phyloP scores from a whole-genome alignment of 2,329 filamentous ascomycete species.

The Aspergillus bombycis region DNA sequence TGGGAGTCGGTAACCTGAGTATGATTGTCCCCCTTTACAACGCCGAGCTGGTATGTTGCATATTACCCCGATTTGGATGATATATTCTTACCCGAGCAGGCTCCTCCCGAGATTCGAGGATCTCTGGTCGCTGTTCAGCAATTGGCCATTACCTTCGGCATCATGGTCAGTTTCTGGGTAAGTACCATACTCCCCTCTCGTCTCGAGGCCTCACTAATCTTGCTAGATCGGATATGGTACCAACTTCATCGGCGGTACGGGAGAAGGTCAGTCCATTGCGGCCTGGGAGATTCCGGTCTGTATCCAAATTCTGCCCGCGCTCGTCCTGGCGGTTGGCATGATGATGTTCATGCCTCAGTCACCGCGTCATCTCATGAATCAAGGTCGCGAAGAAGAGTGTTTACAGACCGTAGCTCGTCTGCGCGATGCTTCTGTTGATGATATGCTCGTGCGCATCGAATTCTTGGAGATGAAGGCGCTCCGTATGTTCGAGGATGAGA shows the following conservation, averaged over 20 bases:
- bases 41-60: slow-evolving; percentile 32
- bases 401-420: slow-evolving; percentile 64
- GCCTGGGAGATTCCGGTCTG: slow-evolving; percentile 76
- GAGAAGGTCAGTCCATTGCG: slow-evolving; percentile 61
- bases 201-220: slow-evolving; percentile 13
- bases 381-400: slow-evolving; percentile 69
- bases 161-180: slow-evolving; percentile 48
- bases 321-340: slow-evolving; percentile 70
- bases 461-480: slow-evolving; percentile 79
- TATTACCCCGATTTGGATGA: background rate
- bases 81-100: slow-evolving; percentile 21
- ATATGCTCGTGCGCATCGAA: slow-evolving; percentile 73
- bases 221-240: slow-evolving; percentile 45
- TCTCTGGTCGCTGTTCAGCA: slow-evolving; percentile 47
- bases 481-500: slow-evolving; percentile 72
- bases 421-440: slow-evolving; percentile 63
- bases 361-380: slow-evolving; percentile 73
- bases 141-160: slow-evolving; percentile 48
- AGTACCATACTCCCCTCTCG: slow-evolving; percentile 11
- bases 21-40: slow-evolving; percentile 48
- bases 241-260: slow-evolving; percentile 68
- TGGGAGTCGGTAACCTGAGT: slow-evolving; percentile 47
- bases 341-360: slow-evolving; percentile 75
- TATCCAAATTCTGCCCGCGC: slow-evolving; percentile 69
- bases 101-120: slow-evolving; percentile 47